Base-by-base conservation (phyloP, 2,329 filamentous ascomycete species). In the Trichocomaceae sp. region DNA sequence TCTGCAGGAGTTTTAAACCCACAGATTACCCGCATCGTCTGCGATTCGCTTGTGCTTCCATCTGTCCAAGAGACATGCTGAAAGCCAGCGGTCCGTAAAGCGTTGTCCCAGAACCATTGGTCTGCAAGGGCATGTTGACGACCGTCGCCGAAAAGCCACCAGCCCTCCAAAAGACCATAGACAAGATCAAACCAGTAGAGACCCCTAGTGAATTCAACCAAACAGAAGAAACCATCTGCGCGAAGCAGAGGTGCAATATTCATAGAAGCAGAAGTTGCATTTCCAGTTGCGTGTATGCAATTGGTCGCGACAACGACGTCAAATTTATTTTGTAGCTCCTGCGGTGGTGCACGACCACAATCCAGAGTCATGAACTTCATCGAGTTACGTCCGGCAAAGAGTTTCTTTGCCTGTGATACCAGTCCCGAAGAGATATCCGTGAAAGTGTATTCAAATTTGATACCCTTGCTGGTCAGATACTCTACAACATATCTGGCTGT, bases 141-240 rank as follows among this genome's bases (percentile, higher is more conserved):
- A 4, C 59, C 69, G 55, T 72, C 69, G 0, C 67, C 60, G 44
- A 70, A 70, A 1, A 68, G 56, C 72, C 72, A 73, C 71, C 71
- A 73, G 2, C 70, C 71, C 26, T 72, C 69, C 1, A 74, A 58
- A 6, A 72, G 56, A 2, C 71, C 71, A 50, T 70, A 68, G n/a
- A 71, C 61, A 15, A 72, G 42, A 56, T 74, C 69, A 12, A 64
- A 55, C 63, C 64, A 69, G 54, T 55, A 60, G 17, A 69, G 48
- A 22, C 58, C 59, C 15, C 55, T 39, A 0, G 67, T 72, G 26
- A 70, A 37, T 52, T 72, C 70, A 2, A 67, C n/a, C 0, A 73
- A 55, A 2, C 56, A 56, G 2, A 72, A n/a, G 4, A 66, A 52
- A 0, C 71, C 69, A 20, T 69, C 68, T 6, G 35, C 17, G 2